phyloP scores from a whole-genome alignment of 129 eudicot species.

The Flaveria robusta region DNA sequence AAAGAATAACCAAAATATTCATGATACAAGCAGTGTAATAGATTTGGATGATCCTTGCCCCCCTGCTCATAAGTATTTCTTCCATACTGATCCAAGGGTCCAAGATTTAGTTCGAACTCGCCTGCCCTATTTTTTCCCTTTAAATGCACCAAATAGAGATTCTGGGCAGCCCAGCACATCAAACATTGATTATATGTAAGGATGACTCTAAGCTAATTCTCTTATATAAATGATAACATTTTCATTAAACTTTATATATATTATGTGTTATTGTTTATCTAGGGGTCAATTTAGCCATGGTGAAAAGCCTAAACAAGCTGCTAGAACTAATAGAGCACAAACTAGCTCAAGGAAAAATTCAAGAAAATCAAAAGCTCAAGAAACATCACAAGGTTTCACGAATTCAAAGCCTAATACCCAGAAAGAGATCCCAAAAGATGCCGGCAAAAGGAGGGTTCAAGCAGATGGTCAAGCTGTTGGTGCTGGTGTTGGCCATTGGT shows the following conservation, averaged over 20 bases:
- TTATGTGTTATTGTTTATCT: conserved; percentile 25
- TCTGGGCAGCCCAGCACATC: conserved; percentile 47
- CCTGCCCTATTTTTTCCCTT: conserved; percentile 71
- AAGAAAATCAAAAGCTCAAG: conserved; percentile 40
- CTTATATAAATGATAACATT: neutral
- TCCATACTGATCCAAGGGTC: conserved; percentile 66
- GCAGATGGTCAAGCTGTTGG: conserved; percentile 55
- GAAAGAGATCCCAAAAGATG: conserved; percentile 59
- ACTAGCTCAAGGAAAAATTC: conserved; percentile 39
- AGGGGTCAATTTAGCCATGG: conserved; percentile 72
- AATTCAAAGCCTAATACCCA: conserved; percentile 45
- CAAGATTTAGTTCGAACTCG: conserved; percentile 72
- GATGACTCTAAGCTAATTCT: conserved; percentile 2
- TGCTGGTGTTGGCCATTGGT: conserved; percentile 61
- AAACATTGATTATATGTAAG: conserved; percentile 78
- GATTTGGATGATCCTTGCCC: conserved; percentile 45
- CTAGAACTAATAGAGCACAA: conserved; percentile 31
- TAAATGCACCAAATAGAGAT: conserved; percentile 43
- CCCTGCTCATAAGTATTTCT: conserved; percentile 70
- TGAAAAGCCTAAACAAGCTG: conserved; percentile 48
- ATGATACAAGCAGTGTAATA: conserved; percentile 18
- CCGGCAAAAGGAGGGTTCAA: conserved; percentile 77
- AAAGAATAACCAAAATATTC: conserved; percentile 21
- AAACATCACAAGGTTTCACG: conserved; percentile 46
- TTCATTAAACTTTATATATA: neutral